Base-by-base conservation (phyloP, 192 early-diverging fungal genomes). In the Diversispora eburnea region DNA sequence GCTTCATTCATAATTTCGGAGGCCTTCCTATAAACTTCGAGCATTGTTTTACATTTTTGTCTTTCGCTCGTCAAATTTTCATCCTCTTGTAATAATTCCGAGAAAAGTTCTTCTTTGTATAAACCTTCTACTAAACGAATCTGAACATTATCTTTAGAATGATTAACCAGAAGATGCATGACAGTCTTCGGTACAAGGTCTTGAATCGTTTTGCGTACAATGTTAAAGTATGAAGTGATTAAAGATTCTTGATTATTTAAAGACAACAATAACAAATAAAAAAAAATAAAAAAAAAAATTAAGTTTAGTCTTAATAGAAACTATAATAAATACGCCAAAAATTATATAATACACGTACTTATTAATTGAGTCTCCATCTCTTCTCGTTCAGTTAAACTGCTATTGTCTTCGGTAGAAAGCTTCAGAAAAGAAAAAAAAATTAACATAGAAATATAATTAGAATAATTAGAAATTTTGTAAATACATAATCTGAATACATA, bases 141-240 rank as follows among this genome's bases (percentile, higher is more conserved):
- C 75, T 93, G 92, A 58, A 91, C 86, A 10, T 84, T 71, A 74
- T 93, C 87, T 65, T 90, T 86, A 42, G 88, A 88, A 72, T 88
- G 79, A 74, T 91, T 91, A 76, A 93, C 92, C 62, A 93, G 77
- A 55, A 91, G 76, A 67, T 93, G 90, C 92, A 93, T 93, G 66
- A 93, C 84, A 4, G 92, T 87, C 81, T 93, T 93, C 64, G 92
- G 92, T 8, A 93, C 90, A 69, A 89, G 73, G 54, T 93, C 92
- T 77, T 91, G 89, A 68, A 92, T 86, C 13, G 90, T 88, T 79
- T 93, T 91, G 75, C 90, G 89, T 43, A 91, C 90, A 74, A 93
- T 89, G 67, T 84, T 81, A 74, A 93, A 93, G 78, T 93, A 93
- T 33, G 88, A 91, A 6, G 88, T 79, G 58, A 93, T 93, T 43